Evolutionary conservation across 176 grass and related monocot genomes (phyloP).

Genomic region (Carex myosuroides): DNA sequence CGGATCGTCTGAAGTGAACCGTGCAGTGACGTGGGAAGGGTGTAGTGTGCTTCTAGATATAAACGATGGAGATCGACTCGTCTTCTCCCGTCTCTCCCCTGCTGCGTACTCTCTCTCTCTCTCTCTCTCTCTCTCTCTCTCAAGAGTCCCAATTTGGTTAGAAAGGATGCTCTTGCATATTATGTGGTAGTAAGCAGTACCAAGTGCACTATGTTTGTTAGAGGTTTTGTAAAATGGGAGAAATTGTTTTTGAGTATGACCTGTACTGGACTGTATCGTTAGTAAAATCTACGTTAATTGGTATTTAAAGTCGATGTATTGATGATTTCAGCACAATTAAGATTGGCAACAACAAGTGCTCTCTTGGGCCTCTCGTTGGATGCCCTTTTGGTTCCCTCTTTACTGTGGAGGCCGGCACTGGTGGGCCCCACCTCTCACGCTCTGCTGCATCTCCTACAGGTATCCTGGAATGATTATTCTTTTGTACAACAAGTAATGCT

Average conservation of each 20-base stretch:
- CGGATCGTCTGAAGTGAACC: conserved; percentile 71
- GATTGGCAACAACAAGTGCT: conserved; percentile 79
- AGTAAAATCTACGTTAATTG: neutral
- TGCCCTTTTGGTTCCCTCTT: conserved; percentile 76
- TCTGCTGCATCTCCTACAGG: conserved; percentile 14
- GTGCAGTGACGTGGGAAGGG: conserved; percentile 74
- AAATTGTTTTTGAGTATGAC: neutral
- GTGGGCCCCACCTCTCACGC: neutral
- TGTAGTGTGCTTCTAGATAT: conserved; percentile 99
- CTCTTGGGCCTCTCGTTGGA: conserved; percentile 64
- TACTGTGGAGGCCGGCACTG: conserved; percentile 20
- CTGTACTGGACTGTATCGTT: neutral
- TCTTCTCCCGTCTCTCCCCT: conserved; percentile 83
- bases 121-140: neutral
- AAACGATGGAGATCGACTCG: conserved; percentile 97
- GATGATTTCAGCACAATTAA: conserved; percentile 58
- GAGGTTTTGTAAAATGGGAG: neutral
- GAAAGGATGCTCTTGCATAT: neutral
- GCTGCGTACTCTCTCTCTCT: conserved; percentile 32
- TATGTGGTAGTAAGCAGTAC: neutral
- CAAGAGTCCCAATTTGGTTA: neutral
- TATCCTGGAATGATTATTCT: neutral
- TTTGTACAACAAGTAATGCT: neutral
- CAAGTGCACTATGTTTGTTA: neutral
- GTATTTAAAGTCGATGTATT: neutral